Conservation (phyloP, 164 flowering plant species). For the Brasenia schreberi region DNA sequence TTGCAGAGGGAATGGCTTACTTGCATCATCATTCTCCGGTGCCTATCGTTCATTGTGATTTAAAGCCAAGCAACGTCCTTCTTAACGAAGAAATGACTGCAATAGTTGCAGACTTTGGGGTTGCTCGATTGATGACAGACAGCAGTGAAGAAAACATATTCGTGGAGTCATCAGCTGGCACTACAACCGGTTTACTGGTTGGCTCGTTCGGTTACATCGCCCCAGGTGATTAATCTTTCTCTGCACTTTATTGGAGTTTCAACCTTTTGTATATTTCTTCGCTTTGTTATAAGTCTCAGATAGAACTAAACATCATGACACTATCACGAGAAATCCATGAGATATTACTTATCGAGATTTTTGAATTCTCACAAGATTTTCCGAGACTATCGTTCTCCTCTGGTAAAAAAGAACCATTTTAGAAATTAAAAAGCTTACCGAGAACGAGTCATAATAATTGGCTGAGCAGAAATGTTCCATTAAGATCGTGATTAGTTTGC, state of each 20-base stretch:
- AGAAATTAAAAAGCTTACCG: too few species aligned
- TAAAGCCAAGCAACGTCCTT: slow-evolving; percentile 84
- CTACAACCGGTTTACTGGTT: slow-evolving; percentile 64
- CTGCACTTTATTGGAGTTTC: neutral
- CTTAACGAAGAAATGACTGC: slow-evolving; percentile 73
- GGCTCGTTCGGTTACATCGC: slow-evolving; percentile 91
- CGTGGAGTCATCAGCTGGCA: slow-evolving; percentile 27
- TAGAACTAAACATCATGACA: too few species aligned
- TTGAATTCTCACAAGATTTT: too few species aligned
- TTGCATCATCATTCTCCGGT: slow-evolving; percentile 72
- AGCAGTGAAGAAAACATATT: slow-evolving; percentile 11
- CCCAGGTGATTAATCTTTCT: slow-evolving; percentile 44
- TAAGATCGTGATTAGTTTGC: too few species aligned
- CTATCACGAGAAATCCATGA: too few species aligned
- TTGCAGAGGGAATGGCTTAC: slow-evolving; percentile 81
- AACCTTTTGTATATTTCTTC: too few species aligned
- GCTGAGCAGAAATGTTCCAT: too few species aligned
- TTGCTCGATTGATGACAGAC: slow-evolving; percentile 45
- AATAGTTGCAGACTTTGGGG: slow-evolving; percentile 76
- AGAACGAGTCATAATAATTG: too few species aligned
- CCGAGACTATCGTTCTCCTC: too few species aligned
- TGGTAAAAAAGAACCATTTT: too few species aligned
- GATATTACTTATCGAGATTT: too few species aligned
- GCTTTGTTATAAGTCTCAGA: too few species aligned
- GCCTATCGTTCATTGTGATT: slow-evolving; percentile 71